These are phyloP conservation scores for Leptomonas pyrrhocoris DNA, from an alignment of 208 protist genomes.

Conservation along the genomic window DNA sequence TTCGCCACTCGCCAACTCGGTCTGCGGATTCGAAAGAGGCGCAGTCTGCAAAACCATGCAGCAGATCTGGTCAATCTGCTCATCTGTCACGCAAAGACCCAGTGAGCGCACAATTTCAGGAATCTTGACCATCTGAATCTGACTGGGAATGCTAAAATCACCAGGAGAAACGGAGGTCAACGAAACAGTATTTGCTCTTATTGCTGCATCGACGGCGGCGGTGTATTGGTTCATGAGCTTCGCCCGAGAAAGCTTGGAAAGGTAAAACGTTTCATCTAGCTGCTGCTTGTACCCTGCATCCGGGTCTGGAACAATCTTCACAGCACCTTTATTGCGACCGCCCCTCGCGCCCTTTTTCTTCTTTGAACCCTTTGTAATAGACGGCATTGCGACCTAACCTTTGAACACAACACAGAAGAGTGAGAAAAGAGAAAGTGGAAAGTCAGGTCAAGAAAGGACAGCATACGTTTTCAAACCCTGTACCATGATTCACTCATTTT, in stretches of 20 bases:
- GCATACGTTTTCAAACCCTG: background rate
- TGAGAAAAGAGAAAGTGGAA: background rate
- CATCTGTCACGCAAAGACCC: slow-evolving; percentile 46
- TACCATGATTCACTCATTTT: too few species aligned
- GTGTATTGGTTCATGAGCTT: slow-evolving; percentile 14
- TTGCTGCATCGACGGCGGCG: slow-evolving; percentile 18
- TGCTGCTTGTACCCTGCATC: slow-evolving; percentile 46
- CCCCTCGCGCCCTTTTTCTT: slow-evolving; percentile 39
- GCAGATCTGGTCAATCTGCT: slow-evolving; percentile 43
- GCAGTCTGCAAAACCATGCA: slow-evolving; percentile 22
- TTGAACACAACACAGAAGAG: slow-evolving; percentile 12
- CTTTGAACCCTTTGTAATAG: slow-evolving; percentile 10
- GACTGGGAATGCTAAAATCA: background rate
- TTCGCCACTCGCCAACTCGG: background rate
- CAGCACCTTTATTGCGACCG: slow-evolving; percentile 32
- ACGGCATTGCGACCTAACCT: slow-evolving; percentile 12
- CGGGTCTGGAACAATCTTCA: slow-evolving; percentile 39
- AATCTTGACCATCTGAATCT: slow-evolving; percentile 37
- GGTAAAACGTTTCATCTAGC: slow-evolving; percentile 52
- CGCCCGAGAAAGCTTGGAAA: slow-evolving; percentile 33
- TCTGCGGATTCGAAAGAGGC: background rate
- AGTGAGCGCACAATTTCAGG: slow-evolving; percentile 54
- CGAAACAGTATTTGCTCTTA: slow-evolving; percentile 15
- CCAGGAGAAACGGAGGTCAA: background rate
- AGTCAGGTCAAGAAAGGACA: background rate